phyloP scores from a whole-genome alignment of 345 rosid genomes.

The Corymbia maculata region DNA sequence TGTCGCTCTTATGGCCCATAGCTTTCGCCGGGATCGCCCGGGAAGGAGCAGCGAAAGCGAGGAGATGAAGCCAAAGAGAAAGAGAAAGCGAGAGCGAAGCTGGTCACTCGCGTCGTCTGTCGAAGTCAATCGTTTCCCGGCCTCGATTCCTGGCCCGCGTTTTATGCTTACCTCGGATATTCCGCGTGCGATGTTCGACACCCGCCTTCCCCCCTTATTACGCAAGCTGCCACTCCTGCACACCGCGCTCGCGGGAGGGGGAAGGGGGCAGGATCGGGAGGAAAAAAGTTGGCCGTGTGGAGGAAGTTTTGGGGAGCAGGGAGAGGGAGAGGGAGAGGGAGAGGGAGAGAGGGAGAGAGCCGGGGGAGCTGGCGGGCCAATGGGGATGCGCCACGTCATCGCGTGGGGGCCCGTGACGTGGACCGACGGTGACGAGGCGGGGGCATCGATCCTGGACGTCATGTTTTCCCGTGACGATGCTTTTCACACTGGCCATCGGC shows the following conservation, averaged over 20 bases:
- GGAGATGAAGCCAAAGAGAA: background rate
- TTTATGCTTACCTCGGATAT: background rate
- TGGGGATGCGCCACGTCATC: too few relatives aligned
- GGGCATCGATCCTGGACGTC: background rate
- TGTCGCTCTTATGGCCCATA: background rate
- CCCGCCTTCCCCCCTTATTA: background rate
- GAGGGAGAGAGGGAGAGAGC: background rate
- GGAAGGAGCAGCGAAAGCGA: background rate
- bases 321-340: background rate
- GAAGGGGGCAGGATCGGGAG: background rate
- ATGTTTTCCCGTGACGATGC: background rate
- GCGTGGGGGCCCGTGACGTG: background rate
- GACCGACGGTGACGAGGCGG: background rate
- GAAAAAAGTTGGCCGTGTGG: background rate
- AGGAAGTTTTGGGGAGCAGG: background rate
- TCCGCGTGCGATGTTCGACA: background rate
- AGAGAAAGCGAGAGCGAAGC: background rate
- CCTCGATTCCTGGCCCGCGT: background rate
- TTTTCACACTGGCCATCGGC: background rate
- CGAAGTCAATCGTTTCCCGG: background rate
- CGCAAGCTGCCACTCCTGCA: background rate
- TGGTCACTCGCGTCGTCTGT: background rate
- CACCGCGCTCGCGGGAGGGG: background rate
- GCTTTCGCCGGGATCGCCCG: background rate
- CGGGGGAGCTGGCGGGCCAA: background rate